These are phyloP conservation scores for Jamesozyma spencerorum DNA, from an alignment of 805 yeast genomes.

Conservation along the genomic window DNA sequence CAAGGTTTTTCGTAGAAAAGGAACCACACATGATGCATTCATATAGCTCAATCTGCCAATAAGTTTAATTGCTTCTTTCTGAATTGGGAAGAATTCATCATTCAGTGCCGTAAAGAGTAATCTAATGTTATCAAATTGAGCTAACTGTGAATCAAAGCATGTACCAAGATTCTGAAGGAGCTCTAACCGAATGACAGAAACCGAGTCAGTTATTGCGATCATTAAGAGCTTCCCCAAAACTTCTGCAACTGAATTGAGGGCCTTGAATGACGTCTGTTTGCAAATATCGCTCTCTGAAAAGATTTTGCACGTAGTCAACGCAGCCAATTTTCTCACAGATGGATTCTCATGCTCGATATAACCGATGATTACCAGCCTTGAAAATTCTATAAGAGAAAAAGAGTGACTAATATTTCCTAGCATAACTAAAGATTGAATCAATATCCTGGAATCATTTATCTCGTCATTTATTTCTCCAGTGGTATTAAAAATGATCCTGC, in stretches of 20 bases:
- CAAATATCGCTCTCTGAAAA: conserved; percentile 77
- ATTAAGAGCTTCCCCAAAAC: conserved; percentile 74
- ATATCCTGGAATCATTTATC: conserved; percentile 39
- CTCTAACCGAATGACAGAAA: conserved; percentile 73
- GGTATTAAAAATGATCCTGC: conserved; percentile 60
- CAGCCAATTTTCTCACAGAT: conserved; percentile 74
- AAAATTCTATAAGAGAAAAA: conserved; percentile 77
- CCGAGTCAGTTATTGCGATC: conserved; percentile 80
- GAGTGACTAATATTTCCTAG: conserved; percentile 65
- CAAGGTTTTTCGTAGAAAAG: conserved; percentile 77
- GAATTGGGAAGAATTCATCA: conserved; percentile 79
- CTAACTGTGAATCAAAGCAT: conserved; percentile 79
- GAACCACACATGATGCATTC: conserved; percentile 93
- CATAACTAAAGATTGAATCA: conserved; percentile 73
- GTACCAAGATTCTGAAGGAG: conserved; percentile 65
- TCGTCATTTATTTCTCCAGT: conserved; percentile 42
- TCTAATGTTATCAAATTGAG: conserved; percentile 87
- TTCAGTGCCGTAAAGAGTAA: conserved; percentile 79
- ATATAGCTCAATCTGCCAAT: conserved; percentile 78
- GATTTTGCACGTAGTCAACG: conserved; percentile 70
- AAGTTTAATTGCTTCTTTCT: conserved; percentile 66
- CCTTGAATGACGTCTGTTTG: conserved; percentile 68
- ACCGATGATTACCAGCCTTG: conserved; percentile 70
- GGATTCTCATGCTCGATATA: conserved; percentile 76
- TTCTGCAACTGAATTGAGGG: conserved; percentile 74